Evolutionary conservation across 2,329 filamentous ascomycete species (phyloP).

Genomic region (Aspergillus unguis): DNA sequence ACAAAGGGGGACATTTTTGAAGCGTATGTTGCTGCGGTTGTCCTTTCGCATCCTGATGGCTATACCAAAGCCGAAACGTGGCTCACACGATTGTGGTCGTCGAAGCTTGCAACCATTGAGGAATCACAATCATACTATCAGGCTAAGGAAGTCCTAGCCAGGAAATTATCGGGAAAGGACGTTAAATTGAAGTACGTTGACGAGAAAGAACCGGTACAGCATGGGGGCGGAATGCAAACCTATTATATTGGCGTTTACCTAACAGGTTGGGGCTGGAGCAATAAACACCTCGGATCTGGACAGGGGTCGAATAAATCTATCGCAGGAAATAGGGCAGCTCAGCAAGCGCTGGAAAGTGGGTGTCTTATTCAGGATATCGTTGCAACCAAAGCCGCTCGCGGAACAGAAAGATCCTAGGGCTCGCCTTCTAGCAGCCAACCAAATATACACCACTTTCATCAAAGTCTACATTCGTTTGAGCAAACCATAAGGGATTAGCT

Average conservation of each 20-base stretch:
- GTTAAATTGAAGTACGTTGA: slow-evolving; percentile 60
- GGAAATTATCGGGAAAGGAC: slow-evolving; percentile 54
- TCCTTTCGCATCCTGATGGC: slow-evolving; percentile 67
- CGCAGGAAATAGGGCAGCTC: slow-evolving; percentile 46
- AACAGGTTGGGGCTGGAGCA: slow-evolving; percentile 47
- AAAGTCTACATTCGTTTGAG: neutral
- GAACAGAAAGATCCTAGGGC: neutral
- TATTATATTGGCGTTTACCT: slow-evolving; percentile 48
- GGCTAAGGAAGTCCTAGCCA: slow-evolving; percentile 54
- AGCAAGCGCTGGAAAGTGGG: slow-evolving; percentile 38
- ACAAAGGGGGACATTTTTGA: slow-evolving; percentile 85
- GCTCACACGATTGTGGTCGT: slow-evolving; percentile 72
- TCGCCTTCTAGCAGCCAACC: neutral
- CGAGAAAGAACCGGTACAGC: slow-evolving; percentile 34
- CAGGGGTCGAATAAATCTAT: slow-evolving; percentile 43
- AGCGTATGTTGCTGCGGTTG: slow-evolving; percentile 77
- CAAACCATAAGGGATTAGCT: neutral
- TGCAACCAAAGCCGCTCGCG: neutral
- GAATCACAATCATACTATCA: slow-evolving; percentile 31
- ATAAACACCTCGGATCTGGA: slow-evolving; percentile 45
- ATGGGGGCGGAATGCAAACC: slow-evolving; percentile 37
- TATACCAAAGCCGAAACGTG: slow-evolving; percentile 62
- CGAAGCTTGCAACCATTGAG: slow-evolving; percentile 49
- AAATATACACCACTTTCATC: neutral
- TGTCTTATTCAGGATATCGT: slow-evolving; percentile 31